Base-by-base conservation (phyloP, 2,329 filamentous ascomycete species). In the Clarireedia hainanense region DNA sequence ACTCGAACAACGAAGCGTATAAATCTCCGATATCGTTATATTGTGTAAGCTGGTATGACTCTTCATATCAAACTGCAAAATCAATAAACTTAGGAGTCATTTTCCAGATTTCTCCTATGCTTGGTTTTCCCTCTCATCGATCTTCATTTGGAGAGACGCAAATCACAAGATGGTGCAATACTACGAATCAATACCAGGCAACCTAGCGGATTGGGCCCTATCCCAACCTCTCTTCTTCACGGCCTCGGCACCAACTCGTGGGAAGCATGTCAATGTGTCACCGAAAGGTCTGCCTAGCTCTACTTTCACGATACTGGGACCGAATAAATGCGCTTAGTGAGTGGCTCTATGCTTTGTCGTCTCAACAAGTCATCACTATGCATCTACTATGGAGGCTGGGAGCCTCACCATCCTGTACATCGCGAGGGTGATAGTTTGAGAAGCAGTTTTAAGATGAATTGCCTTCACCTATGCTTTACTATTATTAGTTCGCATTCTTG, bases 211-310 rank as follows among this genome's bases (percentile, higher is more conserved):
- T 42, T 91, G 86, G 85, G 80, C 84, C 50, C 75, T 83, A 48
- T 70, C 74, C 10, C 88, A 91, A 64, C 80, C 84, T 55, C 73
- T 91, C 64, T 91, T 91, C 77, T 91, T 86, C 74, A 84, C 87
- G 10, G 85, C 82, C 42, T 88, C 85, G 14, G 86, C 88, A 0
- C 86, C 87, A 0, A 77, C 83, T 26, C 76, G 77, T n/a, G 84
- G 80, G 20, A 71, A 74, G 1, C 87, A 91, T 72, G 75, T 91
- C 73, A 91, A 91, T 65, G 57, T 91, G 55, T 91, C 86, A 0
- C 88, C 88, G 86, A 88, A 49, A 90, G 91, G 88, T 49, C 76
- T 85, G 23, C 74, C 81, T 0, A 75, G 78, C 17, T 72, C 77
- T n/a, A 83, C 83, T 27, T 82, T 88, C 64, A 75, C 80, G 34